Base-by-base conservation (phyloP, 1,284 basidiomycete species). In the Naganishia sp. region DNA sequence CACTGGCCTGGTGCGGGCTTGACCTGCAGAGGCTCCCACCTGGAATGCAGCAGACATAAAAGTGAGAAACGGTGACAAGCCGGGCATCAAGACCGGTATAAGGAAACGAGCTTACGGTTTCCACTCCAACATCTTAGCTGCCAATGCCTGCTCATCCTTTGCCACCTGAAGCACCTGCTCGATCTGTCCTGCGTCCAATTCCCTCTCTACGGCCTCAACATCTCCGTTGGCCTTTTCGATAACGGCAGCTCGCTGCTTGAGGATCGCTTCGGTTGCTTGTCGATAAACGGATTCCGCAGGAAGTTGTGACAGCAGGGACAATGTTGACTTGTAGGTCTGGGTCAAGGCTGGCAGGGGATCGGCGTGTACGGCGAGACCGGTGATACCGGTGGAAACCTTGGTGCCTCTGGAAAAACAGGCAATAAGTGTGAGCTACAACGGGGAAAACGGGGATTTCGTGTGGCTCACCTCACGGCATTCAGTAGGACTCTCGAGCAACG, bases 101-200 rank as follows among this genome's bases (percentile, higher is more conserved):
- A n/a, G 7, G 46, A 16, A 33, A 55, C 21, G 11, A 52, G 90
- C 92, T 82, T 79, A 99, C 94, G 90, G 86, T 83, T 97, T 96
- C 92, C 92, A 98, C 77, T 95, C 90, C 28, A 88, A 77, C 89
- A 98, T 92, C 82, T 92, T 91, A 45, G 83, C 83, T 1, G 85
- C 90, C 52, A 98, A 82, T 59, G 81, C 83, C 67, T 91, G 82
- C 81, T 99, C 95, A 72, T 90, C 89, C 72, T 88, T 79, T 3
- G 94, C 94, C 80, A 92, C 87, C 73, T 87, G 84, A 70, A 99
- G 59, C n/a, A 75, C 69, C 46, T 72, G 64, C 72, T 81, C 76
- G 23, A 76, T 73, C 68, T 81, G 75, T 2, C 78, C 77, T 10
- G 75, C 74, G 15, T 75, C 73, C 53, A 84, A 77, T 77, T 87